Percentiles rank a stretch among this genome's conserved stretches.
These are phyloP conservation scores for Kodamaea suecica DNA, from an alignment of 1,139 yeast genomes.

Conservation along the genomic window DNA sequence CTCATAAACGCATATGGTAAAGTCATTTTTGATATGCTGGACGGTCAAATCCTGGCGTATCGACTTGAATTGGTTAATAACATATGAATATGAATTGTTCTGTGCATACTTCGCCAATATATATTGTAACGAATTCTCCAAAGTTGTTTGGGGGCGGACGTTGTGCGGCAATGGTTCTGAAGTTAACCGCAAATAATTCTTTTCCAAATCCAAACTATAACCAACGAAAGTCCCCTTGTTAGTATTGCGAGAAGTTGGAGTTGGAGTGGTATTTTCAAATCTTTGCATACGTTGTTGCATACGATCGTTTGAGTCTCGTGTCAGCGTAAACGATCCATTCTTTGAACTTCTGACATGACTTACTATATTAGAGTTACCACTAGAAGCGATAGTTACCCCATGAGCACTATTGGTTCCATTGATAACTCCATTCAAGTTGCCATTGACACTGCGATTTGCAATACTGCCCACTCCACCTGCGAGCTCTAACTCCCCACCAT, in stretches of 20 bases:
- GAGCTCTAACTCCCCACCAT: slow-evolving; percentile 19
- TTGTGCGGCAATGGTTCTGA: slow-evolving; percentile 85
- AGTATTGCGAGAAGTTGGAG: slow-evolving; percentile 4
- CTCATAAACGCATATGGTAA: slow-evolving; percentile 79
- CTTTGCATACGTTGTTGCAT: slow-evolving; percentile 50
- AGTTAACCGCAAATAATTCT: slow-evolving; percentile 76
- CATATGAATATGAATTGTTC: slow-evolving; percentile 61
- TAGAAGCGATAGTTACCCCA: too few species aligned
- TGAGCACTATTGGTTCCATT: too few species aligned
- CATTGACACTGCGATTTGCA: too few species aligned
- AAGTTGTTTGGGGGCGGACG: slow-evolving; percentile 69
- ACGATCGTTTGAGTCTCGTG: slow-evolving; percentile 31
- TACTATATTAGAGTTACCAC: too few species aligned
- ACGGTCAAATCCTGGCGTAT: slow-evolving; percentile 91
- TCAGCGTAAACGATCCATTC: too few species aligned
- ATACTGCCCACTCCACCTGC: too few species aligned
- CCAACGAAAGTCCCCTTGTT: slow-evolving; percentile 50
- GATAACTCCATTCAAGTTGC: too few species aligned
- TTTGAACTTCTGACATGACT: too few species aligned
- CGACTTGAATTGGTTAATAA: slow-evolving; percentile 88
- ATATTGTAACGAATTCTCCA: slow-evolving; percentile 55
- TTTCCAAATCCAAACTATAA: slow-evolving; percentile 61
- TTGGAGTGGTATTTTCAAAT: slow-evolving; percentile 34
- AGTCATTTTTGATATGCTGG: slow-evolving; percentile 78
- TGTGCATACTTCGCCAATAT: slow-evolving; percentile 57